These are phyloP conservation scores for Talaromyces sp. DNA, from an alignment of 2,329 filamentous ascomycete species.

Conservation along the genomic window DNA sequence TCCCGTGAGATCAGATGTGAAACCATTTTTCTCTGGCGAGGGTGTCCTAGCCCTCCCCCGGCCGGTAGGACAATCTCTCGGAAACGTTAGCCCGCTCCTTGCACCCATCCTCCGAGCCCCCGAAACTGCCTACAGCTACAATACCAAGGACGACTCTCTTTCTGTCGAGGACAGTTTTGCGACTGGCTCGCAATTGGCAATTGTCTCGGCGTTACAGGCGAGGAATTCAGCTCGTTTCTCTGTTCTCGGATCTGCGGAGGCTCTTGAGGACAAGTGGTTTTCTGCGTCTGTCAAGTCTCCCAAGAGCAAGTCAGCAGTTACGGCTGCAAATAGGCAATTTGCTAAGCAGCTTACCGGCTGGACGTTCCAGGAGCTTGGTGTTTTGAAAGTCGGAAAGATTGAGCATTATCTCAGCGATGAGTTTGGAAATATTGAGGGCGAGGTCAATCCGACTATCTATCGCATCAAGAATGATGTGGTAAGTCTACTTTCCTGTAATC, in stretches of 20 bases:
- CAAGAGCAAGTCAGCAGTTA: slow-evolving; percentile 52
- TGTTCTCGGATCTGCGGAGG: slow-evolving; percentile 79
- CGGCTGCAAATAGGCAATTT: slow-evolving; percentile 78
- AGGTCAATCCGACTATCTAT: slow-evolving; percentile 78
- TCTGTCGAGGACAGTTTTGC: slow-evolving; percentile 78
- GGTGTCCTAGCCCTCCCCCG: slow-evolving; percentile 75
- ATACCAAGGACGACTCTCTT: slow-evolving; percentile 77
- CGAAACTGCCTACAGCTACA: slow-evolving; percentile 85
- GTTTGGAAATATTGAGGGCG: slow-evolving; percentile 48
- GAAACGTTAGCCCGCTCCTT: slow-evolving; percentile 69
- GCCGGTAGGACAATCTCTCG: slow-evolving; percentile 75
- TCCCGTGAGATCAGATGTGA: slow-evolving; percentile 63
- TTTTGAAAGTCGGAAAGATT: slow-evolving; percentile 77
- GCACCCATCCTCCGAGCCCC: slow-evolving; percentile 79
- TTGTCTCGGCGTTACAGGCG: slow-evolving; percentile 84
- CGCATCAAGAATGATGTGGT: slow-evolving; percentile 96
- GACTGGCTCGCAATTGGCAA: slow-evolving; percentile 73
- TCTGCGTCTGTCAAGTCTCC: slow-evolving; percentile 66
- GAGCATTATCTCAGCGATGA: slow-evolving; percentile 65
- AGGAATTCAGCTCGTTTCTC: slow-evolving; percentile 89
- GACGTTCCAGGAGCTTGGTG: slow-evolving; percentile 92
- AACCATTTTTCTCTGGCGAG: slow-evolving; percentile 70
- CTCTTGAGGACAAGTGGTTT: slow-evolving; percentile 87
- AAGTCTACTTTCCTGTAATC: no score
- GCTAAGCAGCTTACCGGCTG: slow-evolving; percentile 82